Evolutionary conservation across 176 grass and related monocot genomes (phyloP).

Genomic region (Dendrocalamus sinicus): DNA sequence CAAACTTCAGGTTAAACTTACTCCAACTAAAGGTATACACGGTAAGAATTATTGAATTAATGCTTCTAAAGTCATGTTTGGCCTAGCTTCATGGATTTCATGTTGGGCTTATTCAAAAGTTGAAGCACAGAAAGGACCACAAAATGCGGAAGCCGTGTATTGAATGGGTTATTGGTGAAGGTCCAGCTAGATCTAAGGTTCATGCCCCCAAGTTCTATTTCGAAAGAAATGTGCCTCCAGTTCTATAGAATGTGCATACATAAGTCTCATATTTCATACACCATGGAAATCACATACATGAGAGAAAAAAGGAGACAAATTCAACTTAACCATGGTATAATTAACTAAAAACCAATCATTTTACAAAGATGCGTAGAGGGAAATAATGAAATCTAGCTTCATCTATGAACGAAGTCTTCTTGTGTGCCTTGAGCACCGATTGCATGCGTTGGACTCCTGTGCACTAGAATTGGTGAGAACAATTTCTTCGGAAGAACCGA

Average conservation of each 20-base stretch:
- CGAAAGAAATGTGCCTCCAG: not conserved
- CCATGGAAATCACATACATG: not conserved
- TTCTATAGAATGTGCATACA: not conserved
- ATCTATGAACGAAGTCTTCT: not conserved
- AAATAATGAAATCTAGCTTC: not conserved
- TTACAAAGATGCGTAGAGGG: not conserved
- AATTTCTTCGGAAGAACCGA: not conserved
- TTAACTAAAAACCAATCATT: not conserved
- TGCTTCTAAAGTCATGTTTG: not conserved
- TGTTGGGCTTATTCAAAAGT: not conserved
- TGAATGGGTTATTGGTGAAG: not conserved
- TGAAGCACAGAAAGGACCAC: not conserved
- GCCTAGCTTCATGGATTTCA: not conserved
- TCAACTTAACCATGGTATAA: not conserved
- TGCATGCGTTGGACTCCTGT: not conserved
- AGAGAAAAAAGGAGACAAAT: no score
- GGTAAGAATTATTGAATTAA: not conserved
- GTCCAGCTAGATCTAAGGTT: not conserved
- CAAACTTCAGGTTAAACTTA: not conserved
- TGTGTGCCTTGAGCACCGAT: not conserved
- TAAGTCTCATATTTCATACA: not conserved
- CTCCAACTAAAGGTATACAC: not conserved
- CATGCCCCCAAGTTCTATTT: not conserved
- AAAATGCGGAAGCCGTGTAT: not conserved
- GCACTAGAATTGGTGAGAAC: not conserved